These are phyloP conservation scores for Calycina herbarum DNA, from an alignment of 2,329 filamentous ascomycete genomes.

Conservation along the genomic window DNA sequence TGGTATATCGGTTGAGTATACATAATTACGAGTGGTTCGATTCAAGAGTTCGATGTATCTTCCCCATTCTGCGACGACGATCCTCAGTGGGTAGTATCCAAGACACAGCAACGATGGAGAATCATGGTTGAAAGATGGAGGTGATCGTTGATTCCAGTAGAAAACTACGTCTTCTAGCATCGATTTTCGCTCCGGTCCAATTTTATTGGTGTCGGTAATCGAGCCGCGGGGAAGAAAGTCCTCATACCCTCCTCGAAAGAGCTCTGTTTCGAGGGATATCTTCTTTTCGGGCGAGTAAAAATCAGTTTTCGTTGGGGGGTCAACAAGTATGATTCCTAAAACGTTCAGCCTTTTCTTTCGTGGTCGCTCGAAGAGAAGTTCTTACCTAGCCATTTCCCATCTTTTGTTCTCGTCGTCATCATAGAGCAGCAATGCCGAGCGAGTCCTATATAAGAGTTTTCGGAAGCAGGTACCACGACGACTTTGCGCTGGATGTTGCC, in stretches of 20 bases:
- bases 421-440: constrained; percentile 9
- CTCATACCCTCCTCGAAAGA: constrained; percentile 17
- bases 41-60: constrained; percentile 14
- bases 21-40: constrained; percentile 7
- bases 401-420: not conserved
- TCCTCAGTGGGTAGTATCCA: constrained; percentile 17
- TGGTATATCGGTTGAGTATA: constrained; percentile 11
- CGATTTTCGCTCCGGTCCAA: not conserved
- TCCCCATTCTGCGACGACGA: constrained; percentile 17
- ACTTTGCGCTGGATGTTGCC: constrained; percentile 9
- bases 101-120: constrained; percentile 11
- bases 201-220: not conserved
- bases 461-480: constrained; percentile 1
- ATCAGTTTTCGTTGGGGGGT: not conserved
- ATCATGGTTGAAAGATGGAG: constrained; percentile 7
- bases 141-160: constrained; percentile 13
- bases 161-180: constrained; percentile 10
- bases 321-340: constrained; percentile 5
- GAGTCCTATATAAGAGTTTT: constrained; percentile 5
- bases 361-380: not conserved
- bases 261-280: constrained; percentile 4
- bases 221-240: constrained; percentile 10
- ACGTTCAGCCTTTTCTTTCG: not conserved
- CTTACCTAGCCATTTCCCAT: constrained; percentile 4
- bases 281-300: constrained; percentile 4